Evolutionary conservation across 129 eudicot genomes (phyloP).

Genomic region (Flaveria trinervia): DNA sequence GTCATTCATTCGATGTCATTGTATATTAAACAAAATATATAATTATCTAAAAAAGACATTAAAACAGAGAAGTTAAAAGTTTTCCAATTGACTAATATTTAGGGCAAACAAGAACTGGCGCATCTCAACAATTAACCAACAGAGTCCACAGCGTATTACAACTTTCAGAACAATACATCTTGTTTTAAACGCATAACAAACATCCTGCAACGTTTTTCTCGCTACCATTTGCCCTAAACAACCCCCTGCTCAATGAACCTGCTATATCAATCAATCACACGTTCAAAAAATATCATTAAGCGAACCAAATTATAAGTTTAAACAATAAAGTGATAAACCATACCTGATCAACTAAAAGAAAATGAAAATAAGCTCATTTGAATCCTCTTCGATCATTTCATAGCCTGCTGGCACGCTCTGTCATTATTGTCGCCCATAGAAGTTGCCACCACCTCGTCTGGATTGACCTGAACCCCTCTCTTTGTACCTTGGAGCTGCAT

Average conservation of each 20-base stretch:
- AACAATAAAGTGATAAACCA: conserved; percentile 1
- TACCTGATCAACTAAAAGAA: conserved; percentile 36
- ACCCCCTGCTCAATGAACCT: conserved; percentile 24
- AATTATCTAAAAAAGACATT: neutral
- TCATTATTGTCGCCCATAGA: conserved; percentile 52
- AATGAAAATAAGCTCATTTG: conserved; percentile 20
- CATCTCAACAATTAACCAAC: conserved; percentile 27
- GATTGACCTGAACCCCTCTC: conserved; percentile 59
- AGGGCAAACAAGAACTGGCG: conserved; percentile 39
- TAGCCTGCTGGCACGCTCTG: conserved; percentile 13
- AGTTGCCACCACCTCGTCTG: conserved; percentile 76
- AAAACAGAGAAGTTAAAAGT: conserved; percentile 22
- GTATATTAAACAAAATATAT: neutral
- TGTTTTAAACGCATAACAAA: conserved; percentile 19
- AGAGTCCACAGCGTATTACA: conserved; percentile 21
- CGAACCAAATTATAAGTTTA: neutral
- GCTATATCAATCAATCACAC: conserved; percentile 13
- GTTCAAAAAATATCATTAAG: neutral
- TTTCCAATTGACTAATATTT: conserved; percentile 14
- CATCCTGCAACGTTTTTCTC: conserved; percentile 27
- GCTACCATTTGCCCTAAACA: conserved; percentile 31
- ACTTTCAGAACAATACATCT: conserved; percentile 28
- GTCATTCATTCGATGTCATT: too few species aligned
- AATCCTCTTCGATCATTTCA: conserved; percentile 36
- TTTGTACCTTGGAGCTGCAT: conserved; percentile 45